These are phyloP conservation scores for Daphne laureola DNA, from an alignment of 441 rosid genomes.

Conservation along the genomic window DNA sequence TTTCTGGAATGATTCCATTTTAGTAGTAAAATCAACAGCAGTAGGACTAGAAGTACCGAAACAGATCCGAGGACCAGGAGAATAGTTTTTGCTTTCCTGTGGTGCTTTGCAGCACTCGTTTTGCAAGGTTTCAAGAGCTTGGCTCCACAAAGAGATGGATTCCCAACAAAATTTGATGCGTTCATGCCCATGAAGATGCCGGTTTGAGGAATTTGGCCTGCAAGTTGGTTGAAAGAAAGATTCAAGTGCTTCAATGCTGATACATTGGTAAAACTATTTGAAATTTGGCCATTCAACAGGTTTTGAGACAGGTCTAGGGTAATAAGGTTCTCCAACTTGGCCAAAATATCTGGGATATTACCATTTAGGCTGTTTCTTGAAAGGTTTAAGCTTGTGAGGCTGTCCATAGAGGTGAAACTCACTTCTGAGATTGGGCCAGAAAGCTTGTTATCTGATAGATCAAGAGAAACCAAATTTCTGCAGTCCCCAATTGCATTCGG, in stretches of 20 bases:
- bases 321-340: slow-evolving; percentile 37
- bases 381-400: slow-evolving; percentile 49
- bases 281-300: slow-evolving; percentile 55
- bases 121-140: slow-evolving; percentile 37
- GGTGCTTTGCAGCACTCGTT: slow-evolving; percentile 32
- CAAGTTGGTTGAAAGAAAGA: slow-evolving; percentile 61
- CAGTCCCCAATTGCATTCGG: slow-evolving; percentile 50
- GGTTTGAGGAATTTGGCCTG: slow-evolving; percentile 55
- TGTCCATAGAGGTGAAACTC: slow-evolving; percentile 31
- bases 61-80: slow-evolving; percentile 37
- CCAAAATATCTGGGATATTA: slow-evolving; percentile 37
- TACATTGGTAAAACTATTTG: slow-evolving; percentile 47
- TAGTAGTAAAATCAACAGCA: slow-evolving; percentile 25
- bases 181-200: slow-evolving; percentile 57
- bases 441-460: slow-evolving; percentile 60
- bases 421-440: slow-evolving; percentile 45
- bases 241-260: slow-evolving; percentile 52
- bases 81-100: slow-evolving; percentile 32
- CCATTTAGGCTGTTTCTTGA: slow-evolving; percentile 56
- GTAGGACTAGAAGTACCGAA: slow-evolving; percentile 24
- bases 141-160: slow-evolving; percentile 61
- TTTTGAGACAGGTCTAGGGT: slow-evolving; percentile 64
- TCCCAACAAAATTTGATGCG: slow-evolving; percentile 45
- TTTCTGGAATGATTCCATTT: slow-evolving; percentile 18
- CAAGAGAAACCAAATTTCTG: slow-evolving; percentile 57